These are phyloP conservation scores for Ogataea philodendri DNA, from an alignment of 805 yeast genomes.

Conservation along the genomic window DNA sequence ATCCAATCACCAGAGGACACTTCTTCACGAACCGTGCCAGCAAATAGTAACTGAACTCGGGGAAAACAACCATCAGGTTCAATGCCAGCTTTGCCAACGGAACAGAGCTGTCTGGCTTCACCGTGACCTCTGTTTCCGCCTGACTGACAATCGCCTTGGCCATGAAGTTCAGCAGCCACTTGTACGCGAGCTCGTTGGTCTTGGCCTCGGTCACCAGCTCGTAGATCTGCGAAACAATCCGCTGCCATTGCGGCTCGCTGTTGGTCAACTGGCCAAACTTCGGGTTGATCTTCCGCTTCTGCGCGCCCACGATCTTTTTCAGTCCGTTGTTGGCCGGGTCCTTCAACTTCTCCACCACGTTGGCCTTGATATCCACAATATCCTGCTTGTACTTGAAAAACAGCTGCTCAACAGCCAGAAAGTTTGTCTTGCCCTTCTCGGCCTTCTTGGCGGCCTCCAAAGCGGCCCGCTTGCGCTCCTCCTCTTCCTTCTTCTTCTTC, in stretches of 20 bases:
- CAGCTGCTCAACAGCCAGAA: conserved; percentile 38
- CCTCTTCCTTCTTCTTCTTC: conserved; percentile 18
- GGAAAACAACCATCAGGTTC: conserved; percentile 46
- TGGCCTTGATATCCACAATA: conserved; percentile 56
- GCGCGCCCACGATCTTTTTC: conserved; percentile 53
- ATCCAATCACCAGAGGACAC: conserved; percentile 88
- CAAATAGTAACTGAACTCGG: conserved; percentile 53
- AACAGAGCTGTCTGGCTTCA: conserved; percentile 69
- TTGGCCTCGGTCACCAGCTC: conserved; percentile 49
- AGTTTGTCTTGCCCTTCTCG: conserved; percentile 34
- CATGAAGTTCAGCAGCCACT: conserved; percentile 77
- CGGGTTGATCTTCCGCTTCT: conserved; percentile 78
- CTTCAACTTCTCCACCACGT: conserved; percentile 55
- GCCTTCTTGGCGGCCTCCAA: conserved; percentile 18
- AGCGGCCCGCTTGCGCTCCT: conserved; percentile 24
- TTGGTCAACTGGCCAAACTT: conserved; percentile 89
- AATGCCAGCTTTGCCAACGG: conserved; percentile 73
- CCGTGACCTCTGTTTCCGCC: conserved; percentile 89
- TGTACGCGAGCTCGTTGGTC: conserved; percentile 49
- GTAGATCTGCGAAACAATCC: conserved; percentile 50
- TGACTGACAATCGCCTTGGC: conserved; percentile 87
- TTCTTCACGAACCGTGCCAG: conserved; percentile 85
- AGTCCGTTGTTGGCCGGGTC: conserved; percentile 37
- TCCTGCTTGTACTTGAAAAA: conserved; percentile 49
- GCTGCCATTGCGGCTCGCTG: conserved; percentile 55